Percentiles rank a stretch among this genome's conserved stretches.
These are phyloP conservation scores for Spergularia marina DNA, from an alignment of 148 eudicot species.

Conservation along the genomic window DNA sequence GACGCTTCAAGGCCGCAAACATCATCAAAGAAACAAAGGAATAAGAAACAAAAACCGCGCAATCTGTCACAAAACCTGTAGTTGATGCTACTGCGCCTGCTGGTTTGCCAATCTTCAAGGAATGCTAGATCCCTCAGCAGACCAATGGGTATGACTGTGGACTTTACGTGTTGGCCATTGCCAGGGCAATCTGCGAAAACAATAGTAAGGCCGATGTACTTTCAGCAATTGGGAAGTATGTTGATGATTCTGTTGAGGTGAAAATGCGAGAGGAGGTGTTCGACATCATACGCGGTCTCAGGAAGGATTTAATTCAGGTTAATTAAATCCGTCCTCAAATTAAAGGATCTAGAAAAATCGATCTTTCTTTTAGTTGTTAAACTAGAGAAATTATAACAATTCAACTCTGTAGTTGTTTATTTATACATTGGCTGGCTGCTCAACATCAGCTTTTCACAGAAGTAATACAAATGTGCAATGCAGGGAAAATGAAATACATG, in stretches of 20 bases:
- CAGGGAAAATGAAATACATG: too few relatives aligned
- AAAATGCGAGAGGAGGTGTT: constrained; percentile 8
- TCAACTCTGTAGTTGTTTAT: too few relatives aligned
- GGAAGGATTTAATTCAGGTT: background rate
- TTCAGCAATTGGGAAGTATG: constrained; percentile 6
- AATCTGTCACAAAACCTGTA: background rate
- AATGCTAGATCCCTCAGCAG: constrained; percentile 14
- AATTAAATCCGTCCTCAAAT: too few relatives aligned
- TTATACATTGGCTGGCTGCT: too few relatives aligned
- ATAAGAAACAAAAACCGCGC: constrained; percentile 1
- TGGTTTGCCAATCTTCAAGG: background rate
- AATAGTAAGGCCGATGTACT: constrained; percentile 5
- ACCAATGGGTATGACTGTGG: constrained; percentile 25
- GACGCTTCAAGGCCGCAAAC: background rate
- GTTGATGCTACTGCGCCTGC: background rate
- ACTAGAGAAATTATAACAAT: too few relatives aligned
- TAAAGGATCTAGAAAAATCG: too few relatives aligned
- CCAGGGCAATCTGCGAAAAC: constrained; percentile 9
- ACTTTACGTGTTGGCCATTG: constrained; percentile 15
- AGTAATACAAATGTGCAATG: too few relatives aligned
- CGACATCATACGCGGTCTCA: constrained; percentile 2
- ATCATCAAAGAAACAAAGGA: background rate
- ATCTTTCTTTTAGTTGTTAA: background rate
- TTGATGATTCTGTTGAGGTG: constrained; percentile 13
- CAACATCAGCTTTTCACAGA: too few relatives aligned